These are phyloP conservation scores for Wallacemonas collosoma DNA, from an alignment of 208 protist genomes.

Conservation along the genomic window DNA sequence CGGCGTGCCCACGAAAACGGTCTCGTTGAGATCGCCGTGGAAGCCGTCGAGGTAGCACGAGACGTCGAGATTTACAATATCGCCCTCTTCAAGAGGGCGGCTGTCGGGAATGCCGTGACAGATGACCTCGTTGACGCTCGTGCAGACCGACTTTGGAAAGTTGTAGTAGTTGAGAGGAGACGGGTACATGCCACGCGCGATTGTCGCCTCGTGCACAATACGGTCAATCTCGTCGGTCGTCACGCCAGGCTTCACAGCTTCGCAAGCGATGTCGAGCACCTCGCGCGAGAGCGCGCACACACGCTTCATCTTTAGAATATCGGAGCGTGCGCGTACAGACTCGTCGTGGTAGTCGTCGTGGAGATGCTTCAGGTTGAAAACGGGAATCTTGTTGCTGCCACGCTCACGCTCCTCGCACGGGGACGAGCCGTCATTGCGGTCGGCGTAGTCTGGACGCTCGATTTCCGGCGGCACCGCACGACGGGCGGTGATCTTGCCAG, in stretches of 20 bases:
- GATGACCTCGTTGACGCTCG: slow-evolving; percentile 95
- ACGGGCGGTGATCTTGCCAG: slow-evolving; percentile 83
- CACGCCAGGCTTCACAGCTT: slow-evolving; percentile 89
- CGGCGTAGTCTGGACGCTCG: slow-evolving; percentile 82
- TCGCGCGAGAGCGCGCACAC: slow-evolving; percentile 89
- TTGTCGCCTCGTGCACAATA: slow-evolving; percentile 91
- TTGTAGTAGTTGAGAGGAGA: slow-evolving; percentile 98
- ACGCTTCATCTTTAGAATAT: slow-evolving; percentile 90
- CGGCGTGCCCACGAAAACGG: slow-evolving; percentile 89
- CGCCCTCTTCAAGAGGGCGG: slow-evolving; percentile 93
- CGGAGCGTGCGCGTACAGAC: slow-evolving; percentile 69
- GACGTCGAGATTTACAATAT: slow-evolving; percentile 99
- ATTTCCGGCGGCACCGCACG: slow-evolving; percentile 78
- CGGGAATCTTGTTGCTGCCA: slow-evolving; percentile 61
- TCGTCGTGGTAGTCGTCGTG: slow-evolving; percentile 75
- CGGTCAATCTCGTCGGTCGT: slow-evolving; percentile 98
- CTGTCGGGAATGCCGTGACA: slow-evolving; percentile 97
- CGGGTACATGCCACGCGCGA: slow-evolving; percentile 95
- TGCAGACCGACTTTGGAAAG: slow-evolving; percentile 99
- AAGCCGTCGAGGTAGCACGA: slow-evolving; percentile 94
- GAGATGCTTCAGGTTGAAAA: slow-evolving; percentile 75
- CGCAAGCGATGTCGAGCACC: slow-evolving; percentile 95
- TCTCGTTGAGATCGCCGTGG: slow-evolving; percentile 95
- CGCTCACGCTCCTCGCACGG: slow-evolving; percentile 77
- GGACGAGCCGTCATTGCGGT: slow-evolving; percentile 79